Evolutionary conservation across 345 rosid species (phyloP).

Genomic region (Acer yangbiense): DNA sequence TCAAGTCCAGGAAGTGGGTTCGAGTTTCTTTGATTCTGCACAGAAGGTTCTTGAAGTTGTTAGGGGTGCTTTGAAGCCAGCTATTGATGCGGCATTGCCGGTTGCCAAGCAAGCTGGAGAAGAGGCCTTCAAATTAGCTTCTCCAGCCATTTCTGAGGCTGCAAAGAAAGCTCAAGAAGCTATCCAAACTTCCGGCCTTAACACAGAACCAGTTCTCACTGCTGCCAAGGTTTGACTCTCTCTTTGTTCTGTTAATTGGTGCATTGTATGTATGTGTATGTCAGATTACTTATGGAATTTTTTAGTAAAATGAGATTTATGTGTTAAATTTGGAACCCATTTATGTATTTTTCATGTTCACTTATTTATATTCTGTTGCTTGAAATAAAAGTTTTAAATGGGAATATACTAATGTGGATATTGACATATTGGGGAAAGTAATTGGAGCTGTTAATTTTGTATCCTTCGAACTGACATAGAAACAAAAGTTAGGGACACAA

Average conservation of each 20-base stretch:
- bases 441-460: background rate
- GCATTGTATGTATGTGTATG: background rate
- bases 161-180: slow-evolving; percentile 91
- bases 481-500: background rate
- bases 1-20: slow-evolving; percentile 70
- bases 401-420: background rate
- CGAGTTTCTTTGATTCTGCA: slow-evolving; percentile 58
- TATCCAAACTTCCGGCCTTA: slow-evolving; percentile 78
- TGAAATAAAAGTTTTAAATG: background rate
- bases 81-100: slow-evolving; percentile 69
- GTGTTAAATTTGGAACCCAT: background rate
- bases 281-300: background rate
- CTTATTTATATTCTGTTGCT: background rate
- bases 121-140: slow-evolving; percentile 73
- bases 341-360: background rate
- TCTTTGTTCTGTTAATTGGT: background rate
- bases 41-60: slow-evolving; percentile 63
- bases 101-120: slow-evolving; percentile 75
- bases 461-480: background rate
- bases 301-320: background rate
- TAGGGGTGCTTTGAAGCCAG: slow-evolving; percentile 76
- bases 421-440: background rate
- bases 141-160: slow-evolving; percentile 85
- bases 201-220: slow-evolving; percentile 61
- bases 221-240: slow-evolving; percentile 73